Base-by-base conservation (phyloP, 2,329 filamentous ascomycete genomes). In the Coleophoma crateriformis region DNA sequence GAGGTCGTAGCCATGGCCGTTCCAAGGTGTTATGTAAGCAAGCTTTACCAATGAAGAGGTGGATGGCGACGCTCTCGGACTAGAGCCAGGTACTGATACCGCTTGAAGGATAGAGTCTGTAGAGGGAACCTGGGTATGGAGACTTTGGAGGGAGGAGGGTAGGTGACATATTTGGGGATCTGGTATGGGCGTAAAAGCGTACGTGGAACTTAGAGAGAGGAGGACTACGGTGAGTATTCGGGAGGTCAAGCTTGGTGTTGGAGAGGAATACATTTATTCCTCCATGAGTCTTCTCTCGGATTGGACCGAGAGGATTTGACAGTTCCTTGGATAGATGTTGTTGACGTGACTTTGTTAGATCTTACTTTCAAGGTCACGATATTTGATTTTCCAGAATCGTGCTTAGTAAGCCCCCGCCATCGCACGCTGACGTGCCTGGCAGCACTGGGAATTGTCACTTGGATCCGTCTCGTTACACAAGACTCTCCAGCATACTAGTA, bases 1-100 rank as follows among this genome's bases (percentile, higher is more conserved):
- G 32, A 46, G 32, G 43, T 46, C 43, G 19, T 46, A 46, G 33
- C 43, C 27, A 17, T 33, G 43, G 43, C 43, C 43, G 19, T 46
- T 46, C 43, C 43, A 46, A 13, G 43, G 43, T 15, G 43, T 46
- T 15, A 46, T 35, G n/a, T 46, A 46, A 4, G 17, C 43, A 37
- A 46, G n/a, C 37, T 33, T 46, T 46, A 35, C 22, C 15, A 33
- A 46, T 46, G 43, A 15, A 10, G 43, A 35, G 13, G 19, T 37
- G n/a, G 43, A 33, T 4, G 3, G 32, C 34, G 43, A 8, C 10
- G 43, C 17, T 34, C 7, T 20, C 17, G 14, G 32, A 46, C 43
- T 46, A 34, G 7, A n/a, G 3, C 43, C 43, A 22, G 43, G 43
- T 46, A 34, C 17, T 35, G n/a, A 8, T 35, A 46, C 34, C 4